phyloP scores from a whole-genome alignment of 2,329 filamentous ascomycete species.

The Scytalidium sp. region DNA sequence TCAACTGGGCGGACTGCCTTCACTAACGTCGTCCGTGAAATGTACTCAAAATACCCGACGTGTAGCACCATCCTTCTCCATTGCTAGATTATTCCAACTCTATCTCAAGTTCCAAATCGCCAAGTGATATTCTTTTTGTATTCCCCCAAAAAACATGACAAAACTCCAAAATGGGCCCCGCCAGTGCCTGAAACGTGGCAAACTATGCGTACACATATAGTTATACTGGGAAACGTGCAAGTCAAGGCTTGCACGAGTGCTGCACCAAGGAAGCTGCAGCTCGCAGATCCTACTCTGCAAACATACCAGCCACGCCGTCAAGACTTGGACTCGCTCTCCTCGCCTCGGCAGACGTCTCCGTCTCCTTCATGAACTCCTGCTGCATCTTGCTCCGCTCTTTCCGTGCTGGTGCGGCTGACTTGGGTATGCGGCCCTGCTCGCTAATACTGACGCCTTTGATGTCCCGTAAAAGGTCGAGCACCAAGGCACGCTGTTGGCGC shows the following conservation, averaged over 20 bases:
- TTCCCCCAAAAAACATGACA: too few relatives aligned
- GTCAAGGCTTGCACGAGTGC: background rate
- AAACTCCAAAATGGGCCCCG: too few relatives aligned
- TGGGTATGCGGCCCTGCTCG: constrained; percentile 82
- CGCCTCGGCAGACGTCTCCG: constrained; percentile 7
- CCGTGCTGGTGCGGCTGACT: constrained; percentile 44
- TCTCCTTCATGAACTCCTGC: constrained; percentile 62
- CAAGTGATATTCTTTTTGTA: too few relatives aligned
- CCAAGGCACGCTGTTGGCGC: constrained; percentile 75
- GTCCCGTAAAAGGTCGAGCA: constrained; percentile 81
- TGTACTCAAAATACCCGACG: too few relatives aligned
- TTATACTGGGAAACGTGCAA: background rate
- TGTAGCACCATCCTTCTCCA: too few relatives aligned
- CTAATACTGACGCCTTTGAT: constrained; percentile 89
- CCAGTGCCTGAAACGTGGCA: too few relatives aligned
- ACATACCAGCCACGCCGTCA: constrained; percentile 28
- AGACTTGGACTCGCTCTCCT: constrained; percentile 20
- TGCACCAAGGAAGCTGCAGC: background rate
- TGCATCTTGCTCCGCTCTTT: constrained; percentile 56
- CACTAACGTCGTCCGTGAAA: too few relatives aligned
- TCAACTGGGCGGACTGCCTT: too few relatives aligned
- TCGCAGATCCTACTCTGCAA: constrained; percentile 12
- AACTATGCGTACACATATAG: background rate
- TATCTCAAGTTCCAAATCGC: too few relatives aligned
- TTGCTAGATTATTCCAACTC: too few relatives aligned